Conservation (phyloP, 306 rosid genomes). For the Carpinus fangiana region DNA sequence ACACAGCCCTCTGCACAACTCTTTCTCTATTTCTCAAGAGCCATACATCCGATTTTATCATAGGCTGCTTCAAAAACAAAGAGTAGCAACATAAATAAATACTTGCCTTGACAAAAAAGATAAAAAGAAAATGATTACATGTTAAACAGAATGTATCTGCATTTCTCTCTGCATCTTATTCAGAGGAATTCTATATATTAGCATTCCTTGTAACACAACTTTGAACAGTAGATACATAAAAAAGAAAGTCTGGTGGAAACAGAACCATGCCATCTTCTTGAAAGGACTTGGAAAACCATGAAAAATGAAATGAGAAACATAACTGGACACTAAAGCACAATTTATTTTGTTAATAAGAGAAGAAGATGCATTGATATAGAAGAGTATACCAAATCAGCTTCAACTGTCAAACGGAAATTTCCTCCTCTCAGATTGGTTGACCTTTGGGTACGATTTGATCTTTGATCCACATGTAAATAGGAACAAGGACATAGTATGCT, state of each 20-base stretch:
- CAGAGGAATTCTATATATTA: too few species aligned
- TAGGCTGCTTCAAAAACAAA: too few species aligned
- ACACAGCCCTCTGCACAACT: too few species aligned
- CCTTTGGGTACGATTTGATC: slow-evolving; percentile 84
- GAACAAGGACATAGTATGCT: slow-evolving; percentile 73
- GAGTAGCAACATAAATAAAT: background rate
- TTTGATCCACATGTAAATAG: slow-evolving; percentile 92
- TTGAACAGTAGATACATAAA: too few species aligned
- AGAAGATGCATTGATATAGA: slow-evolving; percentile 20
- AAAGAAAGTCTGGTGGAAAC: background rate
- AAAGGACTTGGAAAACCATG: background rate
- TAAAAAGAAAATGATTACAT: background rate
- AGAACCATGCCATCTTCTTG: background rate
- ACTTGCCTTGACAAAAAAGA: background rate
- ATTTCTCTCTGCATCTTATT: background rate
- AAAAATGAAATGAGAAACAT: background rate
- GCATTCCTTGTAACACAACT: too few species aligned
- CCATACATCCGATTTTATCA: too few species aligned
- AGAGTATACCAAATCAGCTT: slow-evolving; percentile 22
- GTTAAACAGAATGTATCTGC: background rate
- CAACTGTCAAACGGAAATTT: slow-evolving; percentile 17
- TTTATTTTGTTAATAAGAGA: background rate
- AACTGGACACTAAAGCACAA: background rate
- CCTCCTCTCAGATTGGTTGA: slow-evolving; percentile 63
- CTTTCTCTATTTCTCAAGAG: too few species aligned